Percentiles rank a stretch among this genome's conserved stretches.
Evolutionary conservation across 2,329 filamentous ascomycete species (phyloP).

Genomic region (Diplodia seriata): DNA sequence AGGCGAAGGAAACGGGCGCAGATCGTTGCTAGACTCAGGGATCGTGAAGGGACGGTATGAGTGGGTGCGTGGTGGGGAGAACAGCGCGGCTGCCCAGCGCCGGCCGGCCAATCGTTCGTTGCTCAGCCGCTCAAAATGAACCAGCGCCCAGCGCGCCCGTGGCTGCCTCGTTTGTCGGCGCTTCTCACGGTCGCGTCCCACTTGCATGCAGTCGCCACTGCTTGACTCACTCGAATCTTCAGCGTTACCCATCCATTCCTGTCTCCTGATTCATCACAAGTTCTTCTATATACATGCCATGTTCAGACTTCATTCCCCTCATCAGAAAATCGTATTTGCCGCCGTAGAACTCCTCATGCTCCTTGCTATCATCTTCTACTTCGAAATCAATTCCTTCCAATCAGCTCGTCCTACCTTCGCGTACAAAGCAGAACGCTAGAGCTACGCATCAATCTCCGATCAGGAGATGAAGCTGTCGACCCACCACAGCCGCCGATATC

Average conservation of each 20-base stretch:
- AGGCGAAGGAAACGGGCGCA: constrained; percentile 20
- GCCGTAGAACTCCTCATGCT: constrained; percentile 2
- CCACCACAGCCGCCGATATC: neutral
- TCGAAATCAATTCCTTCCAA: neutral
- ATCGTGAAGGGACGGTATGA: constrained; percentile 23
- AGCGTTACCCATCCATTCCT: neutral
- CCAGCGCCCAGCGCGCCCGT: neutral
- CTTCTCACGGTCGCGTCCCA: constrained; percentile 6
- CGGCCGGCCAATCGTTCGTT: constrained; percentile 21
- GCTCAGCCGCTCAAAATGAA: constrained; percentile 20
- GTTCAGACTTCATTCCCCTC: constrained; percentile 12
- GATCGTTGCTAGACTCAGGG: constrained; percentile 31
- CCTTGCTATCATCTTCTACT: constrained; percentile 4
- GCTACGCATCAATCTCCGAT: neutral
- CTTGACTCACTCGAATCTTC: neutral
- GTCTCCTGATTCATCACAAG: neutral
- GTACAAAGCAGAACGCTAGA: neutral
- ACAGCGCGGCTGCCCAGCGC: constrained; percentile 24
- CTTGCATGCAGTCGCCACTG: neutral
- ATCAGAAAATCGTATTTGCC: neutral
- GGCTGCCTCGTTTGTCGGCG: constrained; percentile 13
- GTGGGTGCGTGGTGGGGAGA: constrained; percentile 32
- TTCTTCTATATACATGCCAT: constrained; percentile 18
- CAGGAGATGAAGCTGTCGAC: neutral
- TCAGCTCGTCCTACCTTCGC: neutral